Evolutionary conservation across 306 rosid genomes (phyloP).

Genomic region (Mimosa bimucronata): DNA sequence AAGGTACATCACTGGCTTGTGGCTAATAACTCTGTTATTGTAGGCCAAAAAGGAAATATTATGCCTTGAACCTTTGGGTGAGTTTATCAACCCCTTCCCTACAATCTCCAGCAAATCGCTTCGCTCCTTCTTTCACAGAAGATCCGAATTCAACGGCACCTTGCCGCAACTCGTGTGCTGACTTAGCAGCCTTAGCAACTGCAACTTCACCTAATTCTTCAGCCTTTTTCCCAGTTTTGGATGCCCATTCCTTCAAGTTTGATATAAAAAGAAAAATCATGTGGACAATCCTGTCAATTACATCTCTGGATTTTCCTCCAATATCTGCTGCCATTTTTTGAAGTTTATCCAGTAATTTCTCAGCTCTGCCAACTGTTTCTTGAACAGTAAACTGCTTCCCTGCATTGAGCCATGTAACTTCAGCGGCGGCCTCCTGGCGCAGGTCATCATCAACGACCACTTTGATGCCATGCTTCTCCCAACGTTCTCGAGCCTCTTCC

Average conservation of each 20-base stretch:
- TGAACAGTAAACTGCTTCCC: slow-evolving; percentile 67
- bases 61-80: slow-evolving; percentile 82
- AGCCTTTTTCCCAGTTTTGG: slow-evolving; percentile 57
- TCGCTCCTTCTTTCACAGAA: slow-evolving; percentile 70
- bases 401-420: slow-evolving; percentile 80
- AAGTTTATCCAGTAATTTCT: slow-evolving; percentile 72
- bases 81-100: slow-evolving; percentile 93
- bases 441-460: slow-evolving; percentile 88
- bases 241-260: slow-evolving; percentile 64
- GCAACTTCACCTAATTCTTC: slow-evolving; percentile 57
- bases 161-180: slow-evolving; percentile 68
- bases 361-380: slow-evolving; percentile 71
- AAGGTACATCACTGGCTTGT: not conserved
- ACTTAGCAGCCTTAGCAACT: slow-evolving; percentile 54
- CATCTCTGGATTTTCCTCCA: slow-evolving; percentile 69
- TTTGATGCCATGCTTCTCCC: slow-evolving; percentile 97
- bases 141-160: slow-evolving; percentile 60
- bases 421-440: slow-evolving; percentile 74
- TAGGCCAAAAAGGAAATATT: slow-evolving; percentile 21
- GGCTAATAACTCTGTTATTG: not conserved
- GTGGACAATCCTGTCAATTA: slow-evolving; percentile 60
- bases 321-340: slow-evolving; percentile 60
- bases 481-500: slow-evolving; percentile 93
- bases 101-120: slow-evolving; percentile 80
- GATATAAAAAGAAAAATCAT: slow-evolving; percentile 57